phyloP scores from a whole-genome alignment of 257 asterid genomes.

The Schizonepeta tenuifolia region DNA sequence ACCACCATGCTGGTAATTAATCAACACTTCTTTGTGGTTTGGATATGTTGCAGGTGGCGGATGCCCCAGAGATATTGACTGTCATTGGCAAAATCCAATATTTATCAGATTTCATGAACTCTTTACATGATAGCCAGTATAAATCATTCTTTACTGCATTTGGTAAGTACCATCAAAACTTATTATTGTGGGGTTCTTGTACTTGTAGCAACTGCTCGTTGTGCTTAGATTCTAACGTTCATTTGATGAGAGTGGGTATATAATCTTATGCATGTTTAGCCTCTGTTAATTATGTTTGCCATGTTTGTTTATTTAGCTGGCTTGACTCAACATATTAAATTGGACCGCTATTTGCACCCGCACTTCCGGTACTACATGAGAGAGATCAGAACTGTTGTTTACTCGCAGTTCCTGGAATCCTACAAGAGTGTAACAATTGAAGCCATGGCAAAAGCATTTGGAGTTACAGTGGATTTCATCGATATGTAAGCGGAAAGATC shows the following conservation, averaged over 20 bases:
- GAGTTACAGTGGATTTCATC: conserved; percentile 78
- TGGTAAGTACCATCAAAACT: conserved; percentile 52
- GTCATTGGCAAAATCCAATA: conserved; percentile 80
- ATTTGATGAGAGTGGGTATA: background rate
- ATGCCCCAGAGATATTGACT: conserved; percentile 92
- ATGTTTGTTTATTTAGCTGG: conserved; percentile 61
- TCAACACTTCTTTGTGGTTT: conserved; percentile 24
- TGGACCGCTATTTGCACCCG: conserved; percentile 78
- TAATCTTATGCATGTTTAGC: background rate
- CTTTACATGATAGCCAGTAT: conserved; percentile 80
- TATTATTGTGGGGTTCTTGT: background rate
- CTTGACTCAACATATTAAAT: conserved; percentile 67
- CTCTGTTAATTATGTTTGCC: conserved; percentile 6
- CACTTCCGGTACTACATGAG: conserved; percentile 89
- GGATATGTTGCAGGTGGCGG: conserved; percentile 73
- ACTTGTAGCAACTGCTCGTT: conserved; percentile 8
- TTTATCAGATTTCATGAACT: conserved; percentile 78
- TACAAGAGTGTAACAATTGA: conserved; percentile 85
- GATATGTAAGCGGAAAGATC: conserved; percentile 54
- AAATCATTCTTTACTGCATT: conserved; percentile 84
- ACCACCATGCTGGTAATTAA: conserved; percentile 6
- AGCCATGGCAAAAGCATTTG: conserved; percentile 90
- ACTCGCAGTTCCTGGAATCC: conserved; percentile 88
- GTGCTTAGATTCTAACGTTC: background rate
- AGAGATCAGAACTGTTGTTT: conserved; percentile 77